Base-by-base conservation (phyloP, 2,329 filamentous ascomycete genomes). In the Xylariaceae sp. region DNA sequence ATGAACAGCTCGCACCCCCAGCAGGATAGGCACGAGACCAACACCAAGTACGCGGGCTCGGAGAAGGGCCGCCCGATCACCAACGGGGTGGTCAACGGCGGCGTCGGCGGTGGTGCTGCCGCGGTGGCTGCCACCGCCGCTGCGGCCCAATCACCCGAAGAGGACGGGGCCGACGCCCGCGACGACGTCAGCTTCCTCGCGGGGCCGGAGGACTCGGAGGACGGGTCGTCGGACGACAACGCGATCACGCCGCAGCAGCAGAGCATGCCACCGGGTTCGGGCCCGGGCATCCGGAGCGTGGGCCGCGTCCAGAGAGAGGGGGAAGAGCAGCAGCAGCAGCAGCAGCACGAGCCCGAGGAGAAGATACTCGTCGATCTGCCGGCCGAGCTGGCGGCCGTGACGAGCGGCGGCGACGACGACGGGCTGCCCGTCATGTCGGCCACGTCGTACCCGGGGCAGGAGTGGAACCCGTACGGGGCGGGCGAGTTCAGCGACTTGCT, bases 381-480 rank as follows among this genome's bases (percentile, higher is more conserved):
- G 4, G 50, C 47, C 14, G 52, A 51, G 34, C 41, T 56, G 12
- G 49, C 53, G 4, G 55, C 53, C 3, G 52, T 55, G 16, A 49
- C 51, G 29, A 37, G 39, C 32, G 37, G 39, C 31, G 38, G 40
- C 32, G 38, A 39, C 30, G 62, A 64, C 31, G 60, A 66, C 18
- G 62, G 65, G 11, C 55, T 65, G 19, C 60, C 62, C 2, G 55
- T 60, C 19, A 76, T 77, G 72, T 64, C 59, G 17, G 70, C 68
- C 2, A 70, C 68, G 3, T 67, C 61, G 39, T 77, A 75, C 45
- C 72, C 72, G 0, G 72, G 72, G 0, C 67, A 72, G 54, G 72
- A 75, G 47, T 77, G 72, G 70, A 60, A 63, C 29, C 68, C 67
- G 2, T 59, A 57, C 28, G 52, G 50, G 0, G 56, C 51, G 5